Conservation (phyloP, 768 basidiomycete species). For the Calocybe cyanea region DNA sequence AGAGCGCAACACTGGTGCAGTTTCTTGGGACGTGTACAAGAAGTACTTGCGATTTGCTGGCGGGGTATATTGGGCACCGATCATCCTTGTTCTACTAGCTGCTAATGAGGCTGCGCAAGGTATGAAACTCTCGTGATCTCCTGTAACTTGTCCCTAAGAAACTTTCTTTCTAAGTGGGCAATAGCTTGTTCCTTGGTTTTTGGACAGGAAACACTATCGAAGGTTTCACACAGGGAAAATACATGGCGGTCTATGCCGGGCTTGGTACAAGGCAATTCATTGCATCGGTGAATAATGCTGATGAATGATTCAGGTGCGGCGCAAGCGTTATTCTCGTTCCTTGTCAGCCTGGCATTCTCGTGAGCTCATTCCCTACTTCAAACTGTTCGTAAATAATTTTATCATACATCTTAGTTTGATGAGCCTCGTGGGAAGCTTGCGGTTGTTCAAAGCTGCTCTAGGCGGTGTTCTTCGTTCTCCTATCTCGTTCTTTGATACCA, state of each 20-base stretch:
- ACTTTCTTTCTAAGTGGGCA: constrained; percentile 42
- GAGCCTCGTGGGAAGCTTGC: constrained; percentile 38
- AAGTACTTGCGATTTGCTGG: constrained; percentile 47
- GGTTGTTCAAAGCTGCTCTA: constrained; percentile 55
- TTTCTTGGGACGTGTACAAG: constrained; percentile 44
- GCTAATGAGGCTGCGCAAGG: constrained; percentile 50
- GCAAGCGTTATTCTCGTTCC: constrained; percentile 49
- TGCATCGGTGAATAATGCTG: background rate
- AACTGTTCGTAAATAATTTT: background rate
- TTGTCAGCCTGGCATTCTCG: constrained; percentile 47
- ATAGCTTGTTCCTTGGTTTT: constrained; percentile 67
- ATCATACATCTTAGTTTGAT: constrained; percentile 24
- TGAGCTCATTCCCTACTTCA: constrained; percentile 22
- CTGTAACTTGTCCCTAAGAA: background rate
- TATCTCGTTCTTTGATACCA: constrained; percentile 69
- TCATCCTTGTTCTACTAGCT: constrained; percentile 40
- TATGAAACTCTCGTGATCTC: constrained; percentile 15
- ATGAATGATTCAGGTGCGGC: constrained; percentile 33
- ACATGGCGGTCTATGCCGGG: constrained; percentile 59
- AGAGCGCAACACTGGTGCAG: constrained; percentile 53
- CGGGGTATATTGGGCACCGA: constrained; percentile 43
- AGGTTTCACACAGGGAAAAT: constrained; percentile 56
- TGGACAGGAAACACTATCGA: constrained; percentile 59
- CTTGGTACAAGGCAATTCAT: constrained; percentile 28
- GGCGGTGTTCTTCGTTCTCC: constrained; percentile 56